Evolutionary conservation across 2,329 filamentous ascomycete species (phyloP).

Genomic region (Ascochyta viciae-villosae): DNA sequence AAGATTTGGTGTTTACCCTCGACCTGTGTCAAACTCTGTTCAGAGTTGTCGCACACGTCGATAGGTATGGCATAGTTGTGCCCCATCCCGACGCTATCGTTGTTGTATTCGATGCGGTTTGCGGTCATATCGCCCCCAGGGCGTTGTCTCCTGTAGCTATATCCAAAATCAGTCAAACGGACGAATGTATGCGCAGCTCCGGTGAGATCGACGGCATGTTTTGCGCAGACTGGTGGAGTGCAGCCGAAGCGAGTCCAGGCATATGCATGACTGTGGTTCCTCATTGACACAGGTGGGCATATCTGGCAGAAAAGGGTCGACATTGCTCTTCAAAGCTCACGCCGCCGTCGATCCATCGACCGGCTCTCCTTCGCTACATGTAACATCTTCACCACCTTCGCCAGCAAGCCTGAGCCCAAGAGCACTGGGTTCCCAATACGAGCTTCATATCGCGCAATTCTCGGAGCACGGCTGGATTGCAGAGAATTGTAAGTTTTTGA

Average conservation of each 20-base stretch:
- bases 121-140: neutral
- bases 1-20: too few species aligned
- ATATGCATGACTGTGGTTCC: neutral
- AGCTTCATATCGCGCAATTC: neutral
- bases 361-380: neutral
- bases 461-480: neutral
- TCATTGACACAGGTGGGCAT: neutral
- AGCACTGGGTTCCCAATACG: neutral
- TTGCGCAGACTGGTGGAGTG: neutral
- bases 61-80: too few species aligned
- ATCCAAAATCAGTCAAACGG: neutral
- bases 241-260: neutral
- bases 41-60: too few species aligned
- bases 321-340: neutral
- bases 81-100: neutral
- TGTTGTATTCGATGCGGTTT: neutral
- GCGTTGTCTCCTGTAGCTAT: neutral
- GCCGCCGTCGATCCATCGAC: neutral
- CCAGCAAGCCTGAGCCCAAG: neutral
- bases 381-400: neutral
- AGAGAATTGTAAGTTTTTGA: slow-evolving; percentile 7
- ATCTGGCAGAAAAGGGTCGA: neutral
- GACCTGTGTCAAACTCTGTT: too few species aligned
- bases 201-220: neutral
- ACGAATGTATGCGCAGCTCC: neutral